Evolutionary conservation across 2,329 filamentous ascomycete genomes (phyloP), one percentile per base, ranked within the genome.

Genomic region (Ceratocystis harringtonii): DNA sequence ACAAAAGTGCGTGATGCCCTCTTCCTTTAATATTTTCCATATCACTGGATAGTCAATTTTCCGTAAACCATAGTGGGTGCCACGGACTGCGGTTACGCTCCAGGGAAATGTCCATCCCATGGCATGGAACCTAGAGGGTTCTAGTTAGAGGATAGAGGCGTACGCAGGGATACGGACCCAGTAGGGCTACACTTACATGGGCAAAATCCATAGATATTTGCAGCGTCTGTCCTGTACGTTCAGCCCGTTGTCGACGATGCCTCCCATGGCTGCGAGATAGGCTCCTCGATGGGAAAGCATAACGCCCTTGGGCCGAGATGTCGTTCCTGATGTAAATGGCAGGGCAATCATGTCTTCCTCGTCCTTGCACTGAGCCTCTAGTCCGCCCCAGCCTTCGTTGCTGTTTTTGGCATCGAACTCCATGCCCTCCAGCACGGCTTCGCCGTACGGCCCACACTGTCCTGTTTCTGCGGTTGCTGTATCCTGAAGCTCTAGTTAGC

Each of bases 41-140:
- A 99, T 95, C 67, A 92, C 80, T 0, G 89, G 84, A 73, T 99
- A 99, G 75, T 97, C 91, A 69, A 99, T 90, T 78, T 96, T 97
- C 68, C 94, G 84, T 19, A 99, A 79, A 71, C 92, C 96, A 73
- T 96, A 91, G 74, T 97, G 91, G 2, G 92, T 95, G n/a, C 92
- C 94, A 68, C 94, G 81, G 3, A 94, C 91, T 1, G 91, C 90
- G 10, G 90, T 95, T n/a, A 96, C 82, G 1, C 92, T 83, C 94
- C 92, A 96, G 0, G 90, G 90, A 71, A 92, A 95, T 1, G 89
- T 92, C 90, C 89, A 94, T n/a, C 81, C 85, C 62, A 84, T 77
- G 41, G 84, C 84, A 70, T 87, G 85, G 70, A 87, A 87, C 76
- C 81, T 80, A 28, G 28, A 44, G 6, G 5, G 17, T 3, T 4